Base-by-base conservation (phyloP, 225 moss, liverwort and hornwort species). In the Lunularia cruciata region DNA sequence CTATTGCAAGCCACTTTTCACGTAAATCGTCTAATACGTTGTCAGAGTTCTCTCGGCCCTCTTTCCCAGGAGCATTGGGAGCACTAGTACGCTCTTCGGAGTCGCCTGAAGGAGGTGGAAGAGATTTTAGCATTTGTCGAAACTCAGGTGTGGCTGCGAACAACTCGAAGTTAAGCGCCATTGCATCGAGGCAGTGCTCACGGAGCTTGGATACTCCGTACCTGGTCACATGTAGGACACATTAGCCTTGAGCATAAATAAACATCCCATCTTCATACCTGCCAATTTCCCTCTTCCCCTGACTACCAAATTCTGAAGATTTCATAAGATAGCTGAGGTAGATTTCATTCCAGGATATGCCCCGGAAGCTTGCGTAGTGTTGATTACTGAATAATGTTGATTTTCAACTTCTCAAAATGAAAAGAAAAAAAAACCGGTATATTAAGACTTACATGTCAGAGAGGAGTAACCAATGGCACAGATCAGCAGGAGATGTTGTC, bases 1-100 rank as follows among this genome's bases (percentile, higher is more conserved):
- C 95, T 63, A 90, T 85, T 10, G 85, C 92, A 20, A 95, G 78
- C 95, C 92, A 95, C 67, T 92, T 95, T n/a, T 95, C 92, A 47
- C 92, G 86, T 72, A 95, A 76, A 69, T 95, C 92, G 38, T 95
- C 92, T 34, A 95, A 76, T 40, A 92, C 62, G 68, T 95, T 95
- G 23, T 75, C 84, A 57, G 78, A 75, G 0, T 73, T 75, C 47
- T 78, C 86, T 30, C 47, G 69, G 19, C 85, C 89, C 27, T 73
- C 79, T 73, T 86, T 82, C 67, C 95, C 95, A 32, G 91, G 95
- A 16, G 88, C 90, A 75, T 79, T 86, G 0, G 95, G 95, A 66
- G 79, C 86, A 51, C 77, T 92, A 27, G 95, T 95, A 65, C 92
- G 82, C 59, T 82, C 75, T 19, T 83, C 36, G 65, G 86, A 81